A percentile compares a stretch with the other conserved stretches of the same genome.
These are phyloP conservation scores for Metarhizium anisopliae DNA, from an alignment of 2,329 filamentous ascomycete genomes.

Conservation along the genomic window DNA sequence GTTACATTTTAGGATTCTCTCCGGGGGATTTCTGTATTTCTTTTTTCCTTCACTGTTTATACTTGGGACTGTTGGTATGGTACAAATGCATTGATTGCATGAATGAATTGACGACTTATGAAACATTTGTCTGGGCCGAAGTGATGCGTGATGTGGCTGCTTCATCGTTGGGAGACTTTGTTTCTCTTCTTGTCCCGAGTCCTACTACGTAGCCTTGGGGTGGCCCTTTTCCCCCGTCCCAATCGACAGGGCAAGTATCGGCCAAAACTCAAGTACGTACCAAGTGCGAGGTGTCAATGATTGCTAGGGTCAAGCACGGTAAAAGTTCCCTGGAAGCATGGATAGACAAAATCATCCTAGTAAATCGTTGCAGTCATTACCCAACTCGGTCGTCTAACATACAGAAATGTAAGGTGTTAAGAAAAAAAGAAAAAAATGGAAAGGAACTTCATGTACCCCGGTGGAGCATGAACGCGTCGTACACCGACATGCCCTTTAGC, in stretches of 20 bases:
- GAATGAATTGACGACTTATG: constrained; percentile 29
- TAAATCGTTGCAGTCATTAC: no score
- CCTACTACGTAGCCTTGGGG: no score
- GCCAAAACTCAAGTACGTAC: no score
- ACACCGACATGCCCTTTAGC: constrained; percentile 49
- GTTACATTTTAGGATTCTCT: constrained; percentile 6
- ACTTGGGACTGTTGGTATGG: constrained; percentile 12
- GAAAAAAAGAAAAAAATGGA: no score
- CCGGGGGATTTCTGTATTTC: constrained; percentile 9
- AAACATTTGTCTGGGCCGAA: neutral
- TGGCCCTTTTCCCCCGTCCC: no score
- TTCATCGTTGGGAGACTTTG: no score
- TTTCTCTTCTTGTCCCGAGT: no score
- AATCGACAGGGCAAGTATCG: no score
- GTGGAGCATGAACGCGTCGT: constrained; percentile 57
- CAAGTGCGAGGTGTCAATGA: no score
- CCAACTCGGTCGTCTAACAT: neutral
- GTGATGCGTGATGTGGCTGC: neutral
- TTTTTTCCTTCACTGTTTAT: constrained; percentile 13
- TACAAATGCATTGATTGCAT: constrained; percentile 24
- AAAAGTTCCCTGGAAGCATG: no score
- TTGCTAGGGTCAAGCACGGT: no score
- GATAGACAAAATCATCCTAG: no score
- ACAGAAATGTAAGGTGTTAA: neutral
- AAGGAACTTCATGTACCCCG: constrained; percentile 20